A percentile compares a stretch with the other conserved stretches of the same genome.
phyloP scores from a whole-genome alignment of 2,329 filamentous ascomycete genomes.

The Epichloe scottii region DNA sequence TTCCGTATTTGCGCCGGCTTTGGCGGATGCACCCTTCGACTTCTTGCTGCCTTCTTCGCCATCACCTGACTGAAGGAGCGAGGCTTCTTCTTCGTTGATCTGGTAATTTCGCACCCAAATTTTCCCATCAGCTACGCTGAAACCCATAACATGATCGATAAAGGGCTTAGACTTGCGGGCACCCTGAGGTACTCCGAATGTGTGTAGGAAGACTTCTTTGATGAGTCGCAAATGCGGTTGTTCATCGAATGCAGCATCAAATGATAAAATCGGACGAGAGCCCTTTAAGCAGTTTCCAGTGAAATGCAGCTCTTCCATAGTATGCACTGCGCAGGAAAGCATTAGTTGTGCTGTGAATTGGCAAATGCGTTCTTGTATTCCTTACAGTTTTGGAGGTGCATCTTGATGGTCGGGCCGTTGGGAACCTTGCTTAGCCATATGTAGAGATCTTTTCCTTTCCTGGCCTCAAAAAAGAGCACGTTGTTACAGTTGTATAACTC shows the following conservation, averaged over 20 bases:
- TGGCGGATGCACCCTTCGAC: constrained; percentile 20
- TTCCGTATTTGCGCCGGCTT: constrained; percentile 50
- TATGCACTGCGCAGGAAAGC: constrained; percentile 54
- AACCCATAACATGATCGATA: constrained; percentile 86
- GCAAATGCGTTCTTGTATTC: neutral
- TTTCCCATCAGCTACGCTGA: constrained; percentile 83
- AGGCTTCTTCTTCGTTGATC: constrained; percentile 68
- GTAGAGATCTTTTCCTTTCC: constrained; percentile 90
- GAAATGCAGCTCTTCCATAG: constrained; percentile 94
- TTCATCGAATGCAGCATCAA: constrained; percentile 76
- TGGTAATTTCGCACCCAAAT: constrained; percentile 96
- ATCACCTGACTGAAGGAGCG: constrained; percentile 28
- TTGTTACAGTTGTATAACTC: constrained; percentile 89
- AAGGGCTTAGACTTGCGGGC: constrained; percentile 90
- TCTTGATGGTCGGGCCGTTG: constrained; percentile 47
- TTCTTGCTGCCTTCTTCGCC: constrained; percentile 31
- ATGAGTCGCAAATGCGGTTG: constrained; percentile 71
- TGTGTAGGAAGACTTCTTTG: constrained; percentile 80
- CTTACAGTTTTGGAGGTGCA: constrained; percentile 68
- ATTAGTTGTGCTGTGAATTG: constrained; percentile 12
- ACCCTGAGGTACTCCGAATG: constrained; percentile 82
- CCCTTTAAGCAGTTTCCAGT: constrained; percentile 95
- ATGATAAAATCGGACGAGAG: constrained; percentile 79
- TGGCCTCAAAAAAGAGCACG: constrained; percentile 86
- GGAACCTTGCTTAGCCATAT: constrained; percentile 87